phyloP scores from a whole-genome alignment of 2,329 filamentous ascomycete genomes.

The Phoma sp. region DNA sequence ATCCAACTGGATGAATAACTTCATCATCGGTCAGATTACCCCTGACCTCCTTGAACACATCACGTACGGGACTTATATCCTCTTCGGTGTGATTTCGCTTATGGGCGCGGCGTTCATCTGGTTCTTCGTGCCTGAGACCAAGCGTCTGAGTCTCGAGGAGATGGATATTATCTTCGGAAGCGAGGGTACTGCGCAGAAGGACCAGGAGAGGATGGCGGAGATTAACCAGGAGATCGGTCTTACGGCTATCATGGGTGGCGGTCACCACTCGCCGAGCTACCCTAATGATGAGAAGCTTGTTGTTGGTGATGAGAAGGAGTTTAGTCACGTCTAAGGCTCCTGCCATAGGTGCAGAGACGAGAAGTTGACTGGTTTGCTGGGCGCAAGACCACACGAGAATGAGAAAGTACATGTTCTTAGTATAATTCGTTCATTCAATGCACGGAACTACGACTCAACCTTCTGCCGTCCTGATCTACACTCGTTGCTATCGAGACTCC shows the following conservation, averaged over 20 bases:
- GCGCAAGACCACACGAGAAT: not conserved
- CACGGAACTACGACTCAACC: not conserved
- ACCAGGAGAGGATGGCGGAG: slow-evolving; percentile 72
- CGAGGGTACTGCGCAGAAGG: slow-evolving; percentile 68
- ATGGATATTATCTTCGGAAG: slow-evolving; percentile 72
- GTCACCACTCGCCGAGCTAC: not conserved
- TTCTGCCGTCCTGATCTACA: not conserved
- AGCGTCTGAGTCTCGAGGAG: slow-evolving; percentile 59
- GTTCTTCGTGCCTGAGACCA: slow-evolving; percentile 61
- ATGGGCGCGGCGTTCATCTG: slow-evolving; percentile 63
- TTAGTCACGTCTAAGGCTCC: not conserved
- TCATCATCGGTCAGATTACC: slow-evolving; percentile 71
- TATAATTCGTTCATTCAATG: not conserved
- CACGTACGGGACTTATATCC: slow-evolving; percentile 72
- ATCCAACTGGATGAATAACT: slow-evolving; percentile 59
- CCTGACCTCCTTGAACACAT: slow-evolving; percentile 70
- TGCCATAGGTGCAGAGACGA: not conserved
- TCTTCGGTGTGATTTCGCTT: slow-evolving; percentile 71
- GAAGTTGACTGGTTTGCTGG: too few relatives aligned
- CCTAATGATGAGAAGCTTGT: slow-evolving; percentile 15
- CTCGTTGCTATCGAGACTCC: not conserved
- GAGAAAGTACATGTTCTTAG: not conserved
- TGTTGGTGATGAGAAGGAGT: slow-evolving; percentile 23
- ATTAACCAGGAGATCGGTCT: slow-evolving; percentile 75
- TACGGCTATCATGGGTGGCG: slow-evolving; percentile 34